Base-by-base conservation (phyloP, 495 filamentous ascomycete genomes). In the Xylaria venustula region DNA sequence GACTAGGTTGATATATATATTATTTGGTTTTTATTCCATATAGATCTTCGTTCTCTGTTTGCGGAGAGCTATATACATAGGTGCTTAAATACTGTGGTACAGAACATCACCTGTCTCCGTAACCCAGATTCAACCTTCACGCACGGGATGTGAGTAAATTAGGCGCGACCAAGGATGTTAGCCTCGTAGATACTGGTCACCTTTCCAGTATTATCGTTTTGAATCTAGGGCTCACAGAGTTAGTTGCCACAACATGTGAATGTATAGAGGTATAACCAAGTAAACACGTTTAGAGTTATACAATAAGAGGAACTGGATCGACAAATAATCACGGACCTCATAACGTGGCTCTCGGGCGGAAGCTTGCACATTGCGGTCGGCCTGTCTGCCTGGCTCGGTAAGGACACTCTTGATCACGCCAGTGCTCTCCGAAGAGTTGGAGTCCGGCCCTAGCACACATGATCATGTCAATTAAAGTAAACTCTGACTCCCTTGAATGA, bases 171-270 rank as follows among this genome's bases (percentile, higher is more conserved):
- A 28, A 79, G 48, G 22, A 79, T 77, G 62, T 77, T 79, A 53
- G 61, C 62, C 66, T 79, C 75, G 51, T 76, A 75, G 12, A 79
- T 56, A 49, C 74, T 65, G 1, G 73, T 73, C 45, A 64, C 30
- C 64, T 77, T 79, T 25, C 76, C 76, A 0, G 76, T 79, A 62
- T 77, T 77, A 26, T 68, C 59, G 41, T 79, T 79, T 55, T 72
- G 54, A 47, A 79, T 77, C 76, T 78, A n/a, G n/a, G n/a, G n/a
- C n/a, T n/a, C n/a, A n/a, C n/a, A n/a, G n/a, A 12, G 41, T 20
- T 15, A 5, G 14, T 44, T 44, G 4, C 3, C 19, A 5, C 3
- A 5, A 7, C 19, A 15, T 11, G 22, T 52, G 17, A 44, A 25
- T 28, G n/a, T n/a, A n/a, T n/a, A n/a, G n/a, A n/a, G n/a, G 17